Conservation (phyloP, 257 asterid species). For the Thymus quinquecostatus region DNA sequence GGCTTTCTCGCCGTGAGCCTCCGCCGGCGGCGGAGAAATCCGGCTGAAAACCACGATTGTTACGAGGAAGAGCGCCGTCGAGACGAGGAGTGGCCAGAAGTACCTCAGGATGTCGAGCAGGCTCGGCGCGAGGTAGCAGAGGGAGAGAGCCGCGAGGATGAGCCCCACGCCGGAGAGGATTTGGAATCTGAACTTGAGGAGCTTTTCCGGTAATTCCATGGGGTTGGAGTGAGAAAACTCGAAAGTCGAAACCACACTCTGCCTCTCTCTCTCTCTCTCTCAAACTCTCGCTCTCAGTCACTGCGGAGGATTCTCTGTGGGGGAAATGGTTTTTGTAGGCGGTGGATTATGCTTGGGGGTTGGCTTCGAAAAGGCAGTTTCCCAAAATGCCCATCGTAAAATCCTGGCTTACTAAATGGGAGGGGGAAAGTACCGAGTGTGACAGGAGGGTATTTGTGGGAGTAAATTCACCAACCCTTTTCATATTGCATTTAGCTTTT, state of each 20-base stretch:
- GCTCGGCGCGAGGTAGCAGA: slow-evolving; percentile 55
- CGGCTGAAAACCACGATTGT: slow-evolving; percentile 55
- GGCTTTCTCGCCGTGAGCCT: slow-evolving; percentile 49
- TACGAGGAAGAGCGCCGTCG: slow-evolving; percentile 69
- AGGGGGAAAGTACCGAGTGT: not conserved
- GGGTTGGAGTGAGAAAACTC: slow-evolving; percentile 22
- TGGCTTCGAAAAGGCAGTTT: slow-evolving; percentile 2
- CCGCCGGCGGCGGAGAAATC: slow-evolving; percentile 54
- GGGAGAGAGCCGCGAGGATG: slow-evolving; percentile 19
- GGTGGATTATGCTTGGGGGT: slow-evolving; percentile 22
- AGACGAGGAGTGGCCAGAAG: slow-evolving; percentile 75
- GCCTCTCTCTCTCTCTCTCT: slow-evolving; percentile 24
- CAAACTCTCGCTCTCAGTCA: slow-evolving; percentile 28
- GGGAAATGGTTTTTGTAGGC: slow-evolving; percentile 3
- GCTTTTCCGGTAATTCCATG: slow-evolving; percentile 62
- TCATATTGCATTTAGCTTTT: not conserved
- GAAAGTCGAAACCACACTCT: not conserved
- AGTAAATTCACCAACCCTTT: not conserved
- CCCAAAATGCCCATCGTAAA: slow-evolving; percentile 35
- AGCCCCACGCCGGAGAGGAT: slow-evolving; percentile 39
- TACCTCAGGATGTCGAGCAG: slow-evolving; percentile 52
- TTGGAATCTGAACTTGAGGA: slow-evolving; percentile 58
- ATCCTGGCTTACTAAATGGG: not conserved
- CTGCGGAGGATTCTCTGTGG: slow-evolving; percentile 55
- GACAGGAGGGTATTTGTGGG: not conserved